Evolutionary conservation across 192 early-diverging fungal genomes (phyloP).

Genomic region (Umbelopsis sp.): DNA sequence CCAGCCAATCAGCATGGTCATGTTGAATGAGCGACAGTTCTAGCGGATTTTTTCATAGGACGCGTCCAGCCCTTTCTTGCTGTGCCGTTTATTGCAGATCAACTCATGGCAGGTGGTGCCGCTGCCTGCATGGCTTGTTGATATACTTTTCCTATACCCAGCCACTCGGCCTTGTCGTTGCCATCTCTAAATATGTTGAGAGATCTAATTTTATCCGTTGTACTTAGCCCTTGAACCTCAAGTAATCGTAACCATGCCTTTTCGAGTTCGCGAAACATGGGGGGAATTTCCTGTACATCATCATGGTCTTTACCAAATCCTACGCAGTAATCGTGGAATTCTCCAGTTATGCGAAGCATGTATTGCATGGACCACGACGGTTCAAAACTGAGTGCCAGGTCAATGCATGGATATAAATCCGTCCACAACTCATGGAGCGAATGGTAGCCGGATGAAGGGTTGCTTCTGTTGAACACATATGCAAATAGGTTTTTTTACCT

Average conservation of each 20-base stretch:
- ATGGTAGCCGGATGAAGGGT: conserved; percentile 4
- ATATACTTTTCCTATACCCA: neutral
- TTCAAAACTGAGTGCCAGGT: neutral
- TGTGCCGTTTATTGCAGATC: neutral
- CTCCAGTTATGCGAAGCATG: conserved; percentile 7
- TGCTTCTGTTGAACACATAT: neutral
- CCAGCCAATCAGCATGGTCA: neutral
- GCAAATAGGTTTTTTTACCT: no score
- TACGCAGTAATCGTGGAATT: conserved; percentile 9
- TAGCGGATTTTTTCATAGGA: neutral
- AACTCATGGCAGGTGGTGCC: neutral
- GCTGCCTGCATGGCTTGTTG: neutral
- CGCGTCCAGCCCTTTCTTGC: conserved; percentile 3
- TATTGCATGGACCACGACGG: conserved; percentile 10
- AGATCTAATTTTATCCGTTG: conserved; percentile 13
- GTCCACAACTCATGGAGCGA: neutral
- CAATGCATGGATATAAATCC: neutral
- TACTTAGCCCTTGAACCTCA: neutral
- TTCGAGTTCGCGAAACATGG: conserved; percentile 17
- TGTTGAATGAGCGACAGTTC: neutral
- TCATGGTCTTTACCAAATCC: neutral
- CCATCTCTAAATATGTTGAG: conserved; percentile 10
- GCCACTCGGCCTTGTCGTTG: neutral
- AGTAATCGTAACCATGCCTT: conserved; percentile 15
- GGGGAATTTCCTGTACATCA: neutral